Percentiles rank a stretch among this genome's conserved stretches.
These are phyloP conservation scores for Heterobasidion annosum DNA, from an alignment of 1,284 basidiomycete species.

Conservation along the genomic window DNA sequence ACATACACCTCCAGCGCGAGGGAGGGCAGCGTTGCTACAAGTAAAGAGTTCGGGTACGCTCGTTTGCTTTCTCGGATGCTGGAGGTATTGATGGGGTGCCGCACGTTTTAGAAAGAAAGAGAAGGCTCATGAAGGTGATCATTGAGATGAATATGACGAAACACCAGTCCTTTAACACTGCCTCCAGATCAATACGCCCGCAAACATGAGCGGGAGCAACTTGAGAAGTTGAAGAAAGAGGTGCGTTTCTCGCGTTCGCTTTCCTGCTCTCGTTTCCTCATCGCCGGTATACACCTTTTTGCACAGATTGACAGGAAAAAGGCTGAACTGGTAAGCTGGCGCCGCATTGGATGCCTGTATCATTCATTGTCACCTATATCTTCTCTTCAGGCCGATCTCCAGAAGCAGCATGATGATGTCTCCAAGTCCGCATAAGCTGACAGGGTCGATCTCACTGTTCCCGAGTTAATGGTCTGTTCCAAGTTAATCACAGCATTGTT, in stretches of 20 bases:
- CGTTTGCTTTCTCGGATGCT: not conserved
- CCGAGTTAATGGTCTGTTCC: no score
- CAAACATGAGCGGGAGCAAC: conserved; percentile 41
- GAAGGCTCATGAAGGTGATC: conserved; percentile 59
- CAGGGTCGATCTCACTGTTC: no score
- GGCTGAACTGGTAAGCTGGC: conserved; percentile 39
- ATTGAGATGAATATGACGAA: no score
- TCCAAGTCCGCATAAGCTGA: not conserved
- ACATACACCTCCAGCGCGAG: conserved; percentile 16
- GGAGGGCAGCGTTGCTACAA: conserved; percentile 50
- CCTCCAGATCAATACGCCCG: conserved; percentile 49
- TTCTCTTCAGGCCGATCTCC: not conserved
- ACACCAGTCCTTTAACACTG: no score
- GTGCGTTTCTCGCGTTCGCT: conserved; percentile 25
- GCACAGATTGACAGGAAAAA: conserved; percentile 49
- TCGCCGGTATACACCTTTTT: not conserved
- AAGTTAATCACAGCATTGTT: no score
- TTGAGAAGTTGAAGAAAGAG: conserved; percentile 48
- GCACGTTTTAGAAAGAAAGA: conserved; percentile 53
- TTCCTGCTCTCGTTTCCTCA: not conserved
- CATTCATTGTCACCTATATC: not conserved
- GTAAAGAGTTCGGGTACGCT: conserved; percentile 41
- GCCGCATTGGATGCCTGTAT: not conserved
- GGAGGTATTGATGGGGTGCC: conserved; percentile 7
- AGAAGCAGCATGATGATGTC: not conserved